These are phyloP conservation scores for Suhomyces atakaporum DNA, from an alignment of 1,139 yeast genomes.

Conservation along the genomic window DNA sequence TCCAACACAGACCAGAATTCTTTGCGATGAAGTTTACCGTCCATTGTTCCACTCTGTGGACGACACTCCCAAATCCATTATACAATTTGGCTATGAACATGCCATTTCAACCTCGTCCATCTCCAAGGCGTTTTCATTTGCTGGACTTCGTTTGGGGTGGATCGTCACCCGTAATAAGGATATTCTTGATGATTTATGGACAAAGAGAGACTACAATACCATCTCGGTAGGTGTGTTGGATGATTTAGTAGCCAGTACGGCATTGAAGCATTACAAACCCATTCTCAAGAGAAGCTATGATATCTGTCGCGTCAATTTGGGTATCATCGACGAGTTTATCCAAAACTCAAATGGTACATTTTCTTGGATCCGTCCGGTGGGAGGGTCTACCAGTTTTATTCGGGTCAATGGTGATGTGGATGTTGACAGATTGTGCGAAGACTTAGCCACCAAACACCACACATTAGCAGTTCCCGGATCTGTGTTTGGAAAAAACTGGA, in stretches of 20 bases:
- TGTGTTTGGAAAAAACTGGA: conserved; percentile 35
- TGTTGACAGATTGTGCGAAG: conserved; percentile 37
- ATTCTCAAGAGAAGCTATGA: conserved; percentile 42
- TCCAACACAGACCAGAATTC: conserved; percentile 31
- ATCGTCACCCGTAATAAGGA: conserved; percentile 37
- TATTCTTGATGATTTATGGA: conserved; percentile 34
- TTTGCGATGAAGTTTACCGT: conserved; percentile 59
- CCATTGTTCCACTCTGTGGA: conserved; percentile 49
- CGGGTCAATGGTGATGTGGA: conserved; percentile 29
- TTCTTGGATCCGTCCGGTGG: conserved; percentile 46
- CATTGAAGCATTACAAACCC: conserved; percentile 33
- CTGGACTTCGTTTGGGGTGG: conserved; percentile 62
- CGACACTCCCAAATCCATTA: conserved; percentile 40
- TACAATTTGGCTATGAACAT: conserved; percentile 43
- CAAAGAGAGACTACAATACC: conserved; percentile 54
- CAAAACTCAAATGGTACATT: conserved; percentile 32
- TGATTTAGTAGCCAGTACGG: conserved; percentile 50
- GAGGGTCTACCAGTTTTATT: conserved; percentile 53
- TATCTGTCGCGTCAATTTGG: conserved; percentile 41
- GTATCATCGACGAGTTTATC: conserved; percentile 36
- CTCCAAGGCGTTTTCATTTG: conserved; percentile 58
- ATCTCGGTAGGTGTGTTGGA: conserved; percentile 53
- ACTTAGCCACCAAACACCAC: conserved; percentile 35
- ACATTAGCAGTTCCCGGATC: conserved; percentile 56
- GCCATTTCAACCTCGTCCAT: conserved; percentile 53